These are phyloP conservation scores for Grosmannia serpens DNA, from an alignment of 2,329 filamentous ascomycete species.

Conservation along the genomic window DNA sequence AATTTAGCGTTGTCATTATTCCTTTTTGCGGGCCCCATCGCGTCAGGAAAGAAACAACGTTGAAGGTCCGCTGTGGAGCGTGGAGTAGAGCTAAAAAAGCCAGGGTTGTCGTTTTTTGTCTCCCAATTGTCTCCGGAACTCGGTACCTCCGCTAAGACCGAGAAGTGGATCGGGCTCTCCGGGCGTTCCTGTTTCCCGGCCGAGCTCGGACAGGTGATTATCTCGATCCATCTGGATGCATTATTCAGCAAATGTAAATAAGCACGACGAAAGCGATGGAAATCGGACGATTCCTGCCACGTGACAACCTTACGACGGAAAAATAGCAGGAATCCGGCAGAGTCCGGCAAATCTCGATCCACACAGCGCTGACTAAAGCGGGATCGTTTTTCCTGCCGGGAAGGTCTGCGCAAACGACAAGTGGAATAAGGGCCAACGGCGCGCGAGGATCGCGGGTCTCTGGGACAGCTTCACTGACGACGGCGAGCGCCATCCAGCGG, in stretches of 20 bases:
- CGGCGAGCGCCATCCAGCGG: background rate
- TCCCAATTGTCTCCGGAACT: background rate
- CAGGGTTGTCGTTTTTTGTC: background rate
- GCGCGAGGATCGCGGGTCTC: too few relatives aligned
- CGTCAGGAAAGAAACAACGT: too few relatives aligned
- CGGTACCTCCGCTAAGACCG: background rate
- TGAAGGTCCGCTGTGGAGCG: too few relatives aligned
- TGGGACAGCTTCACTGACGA: background rate
- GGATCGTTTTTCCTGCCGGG: too few relatives aligned
- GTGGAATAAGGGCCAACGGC: too few relatives aligned
- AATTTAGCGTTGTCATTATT: background rate
- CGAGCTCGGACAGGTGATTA: background rate
- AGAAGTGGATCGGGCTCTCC: background rate
- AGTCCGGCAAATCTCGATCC: too few relatives aligned
- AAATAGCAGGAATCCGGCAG: too few relatives aligned
- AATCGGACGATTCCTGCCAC: background rate
- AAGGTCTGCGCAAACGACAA: too few relatives aligned
- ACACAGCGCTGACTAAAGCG: background rate
- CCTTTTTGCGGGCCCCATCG: background rate
- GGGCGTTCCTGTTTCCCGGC: background rate
- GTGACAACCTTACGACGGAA: background rate
- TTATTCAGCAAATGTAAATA: background rate
- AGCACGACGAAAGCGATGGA: background rate
- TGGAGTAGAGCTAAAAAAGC: too few relatives aligned
- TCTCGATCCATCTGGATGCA: too few relatives aligned